These are phyloP conservation scores for Hypomontagnella monticulosa DNA, from an alignment of 495 filamentous ascomycete species.

Conservation along the genomic window DNA sequence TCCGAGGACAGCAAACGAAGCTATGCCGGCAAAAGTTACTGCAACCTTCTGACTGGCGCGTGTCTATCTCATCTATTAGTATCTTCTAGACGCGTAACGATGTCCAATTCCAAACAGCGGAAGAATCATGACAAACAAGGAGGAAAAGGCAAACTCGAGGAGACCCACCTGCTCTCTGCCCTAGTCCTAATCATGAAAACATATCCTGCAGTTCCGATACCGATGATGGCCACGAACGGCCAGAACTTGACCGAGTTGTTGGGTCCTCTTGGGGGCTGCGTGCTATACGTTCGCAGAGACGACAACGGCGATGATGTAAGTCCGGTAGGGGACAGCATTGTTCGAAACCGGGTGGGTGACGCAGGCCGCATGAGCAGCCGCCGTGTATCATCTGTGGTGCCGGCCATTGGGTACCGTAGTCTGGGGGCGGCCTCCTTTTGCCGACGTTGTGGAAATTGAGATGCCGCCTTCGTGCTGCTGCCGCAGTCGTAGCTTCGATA, in stretches of 20 bases:
- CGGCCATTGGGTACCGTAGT: conserved; percentile 25
- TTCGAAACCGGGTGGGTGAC: conserved; percentile 31
- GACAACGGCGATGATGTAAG: conserved; percentile 2
- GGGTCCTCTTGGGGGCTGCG: conserved; percentile 40
- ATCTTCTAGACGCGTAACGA: neutral
- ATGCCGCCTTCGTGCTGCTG: neutral
- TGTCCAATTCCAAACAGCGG: neutral
- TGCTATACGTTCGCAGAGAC: conserved; percentile 42
- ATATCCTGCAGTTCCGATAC: conserved; percentile 57
- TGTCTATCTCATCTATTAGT: conserved; percentile 24
- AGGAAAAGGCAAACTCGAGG: neutral
- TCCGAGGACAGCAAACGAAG: neutral
- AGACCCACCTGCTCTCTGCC: conserved; percentile 45
- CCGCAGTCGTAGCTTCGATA: conserved; percentile 5
- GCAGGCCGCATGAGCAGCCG: conserved; percentile 25
- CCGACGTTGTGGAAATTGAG: neutral
- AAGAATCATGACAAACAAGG: neutral
- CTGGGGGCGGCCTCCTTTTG: conserved; percentile 23
- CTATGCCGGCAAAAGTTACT: conserved; percentile 7
- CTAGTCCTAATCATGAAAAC: conserved; percentile 53
- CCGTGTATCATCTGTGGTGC: conserved; percentile 2
- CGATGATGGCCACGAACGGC: conserved; percentile 61
- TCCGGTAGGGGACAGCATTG: neutral
- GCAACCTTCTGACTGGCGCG: conserved; percentile 13
- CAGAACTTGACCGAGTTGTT: conserved; percentile 57